A percentile compares a stretch with the other conserved stretches of the same genome.
phyloP scores from a whole-genome alignment of 2,329 filamentous ascomycete genomes.

The Calonectria ilicicola region DNA sequence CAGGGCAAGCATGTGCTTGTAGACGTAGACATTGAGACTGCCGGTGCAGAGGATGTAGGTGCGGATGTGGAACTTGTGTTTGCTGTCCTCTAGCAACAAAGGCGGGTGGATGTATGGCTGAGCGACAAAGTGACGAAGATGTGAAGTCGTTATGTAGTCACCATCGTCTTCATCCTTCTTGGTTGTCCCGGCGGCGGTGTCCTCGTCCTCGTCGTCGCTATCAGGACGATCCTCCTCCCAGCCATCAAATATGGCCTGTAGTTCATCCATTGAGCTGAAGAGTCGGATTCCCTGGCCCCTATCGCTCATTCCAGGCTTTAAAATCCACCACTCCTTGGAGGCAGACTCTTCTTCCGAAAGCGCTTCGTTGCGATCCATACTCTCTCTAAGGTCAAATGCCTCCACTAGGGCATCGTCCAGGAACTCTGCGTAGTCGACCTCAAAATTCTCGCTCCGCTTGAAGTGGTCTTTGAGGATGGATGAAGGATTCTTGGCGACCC shows the following conservation, averaged over 20 bases:
- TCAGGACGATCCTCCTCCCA: constrained; percentile 83
- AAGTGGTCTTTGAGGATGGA: constrained; percentile 78
- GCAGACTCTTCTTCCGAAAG: constrained; percentile 32
- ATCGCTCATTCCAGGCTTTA: constrained; percentile 98
- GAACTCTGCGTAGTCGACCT: constrained; percentile 97
- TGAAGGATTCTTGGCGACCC: constrained; percentile 84
- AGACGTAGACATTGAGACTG: constrained; percentile 85
- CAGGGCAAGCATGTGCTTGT: constrained; percentile 90
- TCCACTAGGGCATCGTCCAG: constrained; percentile 93
- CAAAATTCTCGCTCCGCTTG: constrained; percentile 85
- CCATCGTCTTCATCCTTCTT: constrained; percentile 45
- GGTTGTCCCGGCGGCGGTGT: constrained; percentile 40
- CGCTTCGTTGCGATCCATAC: constrained; percentile 74
- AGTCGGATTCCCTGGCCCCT: constrained; percentile 92
- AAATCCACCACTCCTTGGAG: constrained; percentile 90
- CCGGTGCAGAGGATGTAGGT: constrained; percentile 89
- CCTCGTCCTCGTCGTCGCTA: constrained; percentile 71
- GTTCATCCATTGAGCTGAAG: constrained; percentile 85
- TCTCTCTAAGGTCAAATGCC: constrained; percentile 86
- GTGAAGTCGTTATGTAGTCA: constrained; percentile 81
- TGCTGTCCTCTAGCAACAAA: constrained; percentile 72
- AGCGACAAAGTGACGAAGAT: constrained; percentile 94
- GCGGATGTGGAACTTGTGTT: constrained; percentile 93
- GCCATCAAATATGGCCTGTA: constrained; percentile 89
- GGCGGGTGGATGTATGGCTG: constrained; percentile 95